phyloP scores from a whole-genome alignment of 1,284 basidiomycete species.

The Austroboletus novae-zelandiae region DNA sequence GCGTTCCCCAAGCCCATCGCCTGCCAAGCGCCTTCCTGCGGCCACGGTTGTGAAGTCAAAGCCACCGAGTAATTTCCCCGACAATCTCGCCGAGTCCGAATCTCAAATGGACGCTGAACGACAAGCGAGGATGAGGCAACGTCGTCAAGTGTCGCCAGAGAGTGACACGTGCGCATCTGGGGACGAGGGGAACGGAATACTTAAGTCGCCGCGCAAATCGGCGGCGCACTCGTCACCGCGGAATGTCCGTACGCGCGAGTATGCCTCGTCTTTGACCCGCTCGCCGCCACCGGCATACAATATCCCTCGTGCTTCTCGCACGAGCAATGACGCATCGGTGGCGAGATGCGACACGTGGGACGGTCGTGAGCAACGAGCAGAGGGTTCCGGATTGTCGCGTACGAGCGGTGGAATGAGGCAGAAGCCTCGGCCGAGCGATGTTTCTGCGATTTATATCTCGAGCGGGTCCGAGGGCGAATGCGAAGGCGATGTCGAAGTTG shows the following conservation, averaged over 20 bases:
- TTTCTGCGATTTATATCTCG: constrained; percentile 30
- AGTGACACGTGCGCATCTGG: constrained; percentile 4
- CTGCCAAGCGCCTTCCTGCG: not conserved
- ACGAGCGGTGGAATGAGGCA: not conserved
- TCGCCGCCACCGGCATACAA: not conserved
- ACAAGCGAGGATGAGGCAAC: constrained; percentile 4
- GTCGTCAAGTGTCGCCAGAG: constrained; percentile 2
- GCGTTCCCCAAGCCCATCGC: constrained; percentile 22
- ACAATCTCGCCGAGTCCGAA: constrained; percentile 10
- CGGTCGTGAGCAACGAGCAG: not conserved
- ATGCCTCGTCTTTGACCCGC: constrained; percentile 16
- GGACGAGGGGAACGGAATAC: constrained; percentile 4
- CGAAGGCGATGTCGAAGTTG: not conserved
- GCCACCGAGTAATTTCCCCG: not conserved
- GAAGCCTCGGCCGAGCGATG: constrained; percentile 16
- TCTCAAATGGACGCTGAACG: not conserved
- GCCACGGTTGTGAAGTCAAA: not conserved
- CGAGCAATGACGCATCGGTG: not conserved
- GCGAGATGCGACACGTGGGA: not conserved
- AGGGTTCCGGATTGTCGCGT: not conserved
- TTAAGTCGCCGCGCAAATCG: constrained; percentile 32
- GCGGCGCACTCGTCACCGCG: constrained; percentile 27
- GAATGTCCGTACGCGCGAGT: constrained; percentile 1
- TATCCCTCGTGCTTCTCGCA: not conserved
- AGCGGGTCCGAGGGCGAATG: constrained; percentile 28